Base-by-base conservation (phyloP, 2,329 filamentous ascomycete genomes). In the Diaporthe ampelina region DNA sequence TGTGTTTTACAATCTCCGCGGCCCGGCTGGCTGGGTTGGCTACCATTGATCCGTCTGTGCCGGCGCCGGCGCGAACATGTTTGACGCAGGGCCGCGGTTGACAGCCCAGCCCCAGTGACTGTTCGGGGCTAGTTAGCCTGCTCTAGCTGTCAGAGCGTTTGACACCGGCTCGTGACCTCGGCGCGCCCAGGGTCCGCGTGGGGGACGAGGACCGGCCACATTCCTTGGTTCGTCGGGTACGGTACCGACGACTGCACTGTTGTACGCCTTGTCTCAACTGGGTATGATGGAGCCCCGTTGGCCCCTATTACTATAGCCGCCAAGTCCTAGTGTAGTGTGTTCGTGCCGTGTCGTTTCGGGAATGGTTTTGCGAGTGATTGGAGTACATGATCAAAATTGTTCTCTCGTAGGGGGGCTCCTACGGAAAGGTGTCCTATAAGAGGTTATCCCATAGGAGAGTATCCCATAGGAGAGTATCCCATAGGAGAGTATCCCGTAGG, bases 1-100 rank as follows among this genome's bases (percentile, higher is more conserved):
- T 68, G 32, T 68, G 63, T 68, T 68, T 68, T 68, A 68, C 63
- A 68, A 68, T 68, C 45, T 68, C 63, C 57, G 68, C 56, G 68
- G 54, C 56, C 69, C 54, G 56, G 54, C 54, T 61, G 43, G 19
- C 48, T 71, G 69, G 69, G 40, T 71, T 48, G 40, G 56, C 29
- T n/a, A 35, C 54, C 40, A 61, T 32, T 43, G 35, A 61, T 26
- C 32, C 26, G 69, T 63, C 26, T 43, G 35, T 59, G 19, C 69
- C 35, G 69, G 35, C 57, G 10, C 29, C 29, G 29, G 29, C 29
- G 57, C 45, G 57, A 63, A 50, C 29, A 61, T 24, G 21, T 37
- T 29, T 61, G 45, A 58, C 69, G 69, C 32, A 56, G 45, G 37
- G 40, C 35, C 56, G 57, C 19, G 17, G 43, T 61, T 71, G 69